Base-by-base conservation (phyloP, 768 basidiomycete species). In the Mycena pura region DNA sequence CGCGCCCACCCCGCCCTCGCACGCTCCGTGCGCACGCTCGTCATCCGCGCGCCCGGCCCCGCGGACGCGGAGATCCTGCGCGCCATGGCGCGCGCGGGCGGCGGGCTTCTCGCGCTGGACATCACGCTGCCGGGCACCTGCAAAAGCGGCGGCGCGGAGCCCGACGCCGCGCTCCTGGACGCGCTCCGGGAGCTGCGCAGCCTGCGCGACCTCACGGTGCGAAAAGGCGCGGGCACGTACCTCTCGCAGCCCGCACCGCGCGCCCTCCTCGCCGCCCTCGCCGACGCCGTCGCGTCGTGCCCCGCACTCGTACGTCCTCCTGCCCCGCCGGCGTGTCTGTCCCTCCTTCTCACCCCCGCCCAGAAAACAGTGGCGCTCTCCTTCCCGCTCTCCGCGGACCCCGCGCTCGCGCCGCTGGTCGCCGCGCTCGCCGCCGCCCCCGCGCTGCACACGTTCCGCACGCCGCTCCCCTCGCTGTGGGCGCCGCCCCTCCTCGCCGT, bases 401-500 rank as follows among this genome's bases (percentile, higher is more conserved):
- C 80, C 68, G 61, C 64, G 8, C 71, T 75, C 39, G 75, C 77
- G 19, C 60, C 66, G 2, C 70, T 80, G 44, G 72, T 73, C 1
- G 53, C 68, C 11, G 70, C 77, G 0, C 70, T 82, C 8, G 79
- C 84, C 19, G 71, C 78, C 10, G 74, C 79, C 0, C 77, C 73
- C 1, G 65, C 73, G 11, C 75, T 90, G 6, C 82, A 78, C 63
- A 78, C 76, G 2, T 77, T 89, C 51, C 74, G 78, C 57, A 84
- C 87, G 0, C 78, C 82, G 43, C 74, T 87, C 7, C 88, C 88
- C 2, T 77, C 81, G 5, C 74, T 87, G 0, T 89, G 87, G 88
- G 86, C 36, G 17, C 50, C 50, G 41, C 66, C 82, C 14, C 78
- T 88, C 56, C 79, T 85, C 57, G 65, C 78, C 40, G 75, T 88